These are phyloP conservation scores for Brassica juncea DNA, from an alignment of 345 rosid species.

Conservation along the genomic window DNA sequence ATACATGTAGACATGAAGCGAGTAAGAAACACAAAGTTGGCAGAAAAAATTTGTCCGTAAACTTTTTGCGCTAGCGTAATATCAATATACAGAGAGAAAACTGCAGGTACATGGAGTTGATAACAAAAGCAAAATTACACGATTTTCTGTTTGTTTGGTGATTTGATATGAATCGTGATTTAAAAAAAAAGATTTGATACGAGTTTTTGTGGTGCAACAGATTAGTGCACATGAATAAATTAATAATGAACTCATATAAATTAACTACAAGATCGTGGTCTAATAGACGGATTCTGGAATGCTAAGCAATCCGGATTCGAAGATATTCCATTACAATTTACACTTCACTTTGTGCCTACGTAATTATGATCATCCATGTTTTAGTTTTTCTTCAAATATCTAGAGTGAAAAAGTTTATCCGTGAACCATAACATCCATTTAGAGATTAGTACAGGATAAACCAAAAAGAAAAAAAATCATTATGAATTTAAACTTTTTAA, in stretches of 20 bases:
- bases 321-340: no score
- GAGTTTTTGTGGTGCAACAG: conserved; percentile 15
- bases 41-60: background rate
- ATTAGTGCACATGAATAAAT: conserved; percentile 9
- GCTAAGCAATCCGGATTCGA: no score
- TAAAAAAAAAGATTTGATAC: background rate
- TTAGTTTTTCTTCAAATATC: no score
- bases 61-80: background rate
- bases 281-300: no score
- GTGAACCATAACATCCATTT: no score
- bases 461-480: no score
- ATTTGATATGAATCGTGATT: background rate
- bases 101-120: background rate
- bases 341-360: no score
- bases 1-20: background rate
- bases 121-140: background rate
- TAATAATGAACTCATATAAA: background rate
- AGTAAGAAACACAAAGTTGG: background rate
- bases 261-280: background rate
- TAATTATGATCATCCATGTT: no score
- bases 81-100: background rate
- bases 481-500: background rate
- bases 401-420: no score
- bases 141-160: background rate
- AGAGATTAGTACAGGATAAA: no score